Evolutionary conservation across 1,284 basidiomycete species (phyloP).

Genomic region (Gomphus bonarii): DNA sequence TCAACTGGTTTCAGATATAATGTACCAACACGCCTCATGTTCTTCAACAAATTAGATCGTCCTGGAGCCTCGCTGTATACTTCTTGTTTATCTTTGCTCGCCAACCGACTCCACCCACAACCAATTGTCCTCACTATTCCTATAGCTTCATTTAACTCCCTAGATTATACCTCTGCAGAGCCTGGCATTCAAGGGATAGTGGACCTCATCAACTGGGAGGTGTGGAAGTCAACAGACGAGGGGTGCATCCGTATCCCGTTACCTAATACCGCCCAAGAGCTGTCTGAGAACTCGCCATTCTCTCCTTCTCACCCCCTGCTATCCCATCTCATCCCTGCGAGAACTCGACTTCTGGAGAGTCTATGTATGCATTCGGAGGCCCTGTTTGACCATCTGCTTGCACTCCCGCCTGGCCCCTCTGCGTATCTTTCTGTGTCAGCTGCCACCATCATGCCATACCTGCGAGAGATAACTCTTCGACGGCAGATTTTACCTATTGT

Average conservation of each 20-base stretch:
- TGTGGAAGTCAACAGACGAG: slow-evolving; percentile 61
- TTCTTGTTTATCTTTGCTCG: slow-evolving; percentile 60
- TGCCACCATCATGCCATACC: slow-evolving; percentile 43
- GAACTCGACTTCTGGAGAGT: slow-evolving; percentile 62
- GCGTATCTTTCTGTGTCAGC: slow-evolving; percentile 51
- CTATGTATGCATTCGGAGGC: slow-evolving; percentile 73
- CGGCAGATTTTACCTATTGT: slow-evolving; percentile 70
- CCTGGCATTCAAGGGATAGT: slow-evolving; percentile 71
- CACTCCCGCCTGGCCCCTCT: slow-evolving; percentile 43
- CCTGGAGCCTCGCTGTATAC: slow-evolving; percentile 69
- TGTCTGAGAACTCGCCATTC: slow-evolving; percentile 35
- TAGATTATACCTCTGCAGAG: slow-evolving; percentile 57
- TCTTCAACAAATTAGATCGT: slow-evolving; percentile 84
- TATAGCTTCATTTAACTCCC: slow-evolving; percentile 56
- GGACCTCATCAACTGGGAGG: slow-evolving; percentile 71
- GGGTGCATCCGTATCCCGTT: slow-evolving; percentile 32
- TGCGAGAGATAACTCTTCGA: slow-evolving; percentile 57
- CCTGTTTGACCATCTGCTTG: slow-evolving; percentile 61
- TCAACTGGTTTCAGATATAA: slow-evolving; percentile 45
- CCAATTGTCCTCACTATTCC: slow-evolving; percentile 73
- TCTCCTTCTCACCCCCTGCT: slow-evolving; percentile 52
- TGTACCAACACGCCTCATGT: slow-evolving; percentile 69
- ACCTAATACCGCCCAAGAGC: slow-evolving; percentile 36
- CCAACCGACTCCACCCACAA: slow-evolving; percentile 64
- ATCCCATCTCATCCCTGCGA: slow-evolving; percentile 54